These are phyloP conservation scores for Epichloe coenophiala DNA, from an alignment of 2,329 filamentous ascomycete genomes.

Conservation along the genomic window DNA sequence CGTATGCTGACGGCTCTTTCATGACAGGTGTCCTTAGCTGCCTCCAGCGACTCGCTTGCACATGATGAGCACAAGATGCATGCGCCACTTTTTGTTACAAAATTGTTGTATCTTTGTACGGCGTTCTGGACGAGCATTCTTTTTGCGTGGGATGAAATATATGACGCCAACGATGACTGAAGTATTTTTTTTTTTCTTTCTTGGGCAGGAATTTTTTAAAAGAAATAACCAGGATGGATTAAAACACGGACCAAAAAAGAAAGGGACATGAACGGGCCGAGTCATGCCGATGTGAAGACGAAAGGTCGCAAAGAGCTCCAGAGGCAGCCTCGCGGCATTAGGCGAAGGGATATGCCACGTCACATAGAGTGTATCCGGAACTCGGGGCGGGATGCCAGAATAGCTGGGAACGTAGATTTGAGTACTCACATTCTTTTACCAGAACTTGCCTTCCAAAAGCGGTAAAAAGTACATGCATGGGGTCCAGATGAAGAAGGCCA, in stretches of 20 bases:
- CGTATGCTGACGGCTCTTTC: background rate
- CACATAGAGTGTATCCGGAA: background rate
- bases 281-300: background rate
- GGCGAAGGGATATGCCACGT: background rate
- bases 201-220: background rate
- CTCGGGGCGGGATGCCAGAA: no score
- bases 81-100: background rate
- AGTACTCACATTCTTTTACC: no score
- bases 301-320: background rate
- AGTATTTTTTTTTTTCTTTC: background rate
- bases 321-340: slow-evolving; percentile 3
- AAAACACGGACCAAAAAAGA: background rate
- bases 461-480: no score
- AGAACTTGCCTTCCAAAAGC: no score
- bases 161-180: background rate
- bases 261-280: background rate
- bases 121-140: slow-evolving; percentile 1
- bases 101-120: background rate
- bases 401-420: no score
- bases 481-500: no score
- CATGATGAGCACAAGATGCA: slow-evolving; percentile 8
- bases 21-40: slow-evolving; percentile 27
- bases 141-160: background rate
- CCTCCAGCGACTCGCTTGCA: slow-evolving; percentile 26
- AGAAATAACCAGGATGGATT: no score